Evolutionary conservation across 495 filamentous ascomycete species (phyloP).

Genomic region (Rostrohypoxylon terebratum): DNA sequence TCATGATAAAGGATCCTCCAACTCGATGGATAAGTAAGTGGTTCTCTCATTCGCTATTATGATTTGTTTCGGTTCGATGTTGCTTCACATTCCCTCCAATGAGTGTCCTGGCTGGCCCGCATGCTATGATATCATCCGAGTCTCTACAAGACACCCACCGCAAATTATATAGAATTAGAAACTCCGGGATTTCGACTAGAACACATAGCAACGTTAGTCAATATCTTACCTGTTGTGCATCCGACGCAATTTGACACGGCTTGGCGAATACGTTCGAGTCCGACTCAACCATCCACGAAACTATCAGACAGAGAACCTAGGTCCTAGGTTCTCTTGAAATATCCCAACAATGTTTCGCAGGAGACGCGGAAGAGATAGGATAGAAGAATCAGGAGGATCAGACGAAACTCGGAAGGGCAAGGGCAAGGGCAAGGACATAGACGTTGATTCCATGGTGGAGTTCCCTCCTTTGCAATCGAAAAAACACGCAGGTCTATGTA

Average conservation of each 20-base stretch:
- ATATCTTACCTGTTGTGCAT: constrained; percentile 12
- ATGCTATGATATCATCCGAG: constrained; percentile 17
- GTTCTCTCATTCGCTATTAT: background rate
- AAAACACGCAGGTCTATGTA: background rate
- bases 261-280: background rate
- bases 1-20: constrained; percentile 73
- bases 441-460: background rate
- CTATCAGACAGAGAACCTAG: background rate
- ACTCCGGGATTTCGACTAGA: background rate
- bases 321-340: background rate
- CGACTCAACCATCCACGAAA: background rate
- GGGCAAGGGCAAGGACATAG: background rate
- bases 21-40: constrained; percentile 69
- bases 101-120: constrained; percentile 14
- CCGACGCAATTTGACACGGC: background rate
- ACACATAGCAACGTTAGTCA: constrained; percentile 18
- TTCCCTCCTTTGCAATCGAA: background rate
- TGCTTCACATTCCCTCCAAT: background rate
- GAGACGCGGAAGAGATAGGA: background rate
- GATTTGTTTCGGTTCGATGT: background rate
- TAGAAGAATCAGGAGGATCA: background rate
- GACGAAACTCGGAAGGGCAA: background rate
- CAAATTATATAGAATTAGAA: constrained; percentile 17
- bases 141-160: constrained; percentile 11
- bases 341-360: background rate